phyloP scores from a whole-genome alignment of 345 rosid genomes.

The Litchi chinensis region DNA sequence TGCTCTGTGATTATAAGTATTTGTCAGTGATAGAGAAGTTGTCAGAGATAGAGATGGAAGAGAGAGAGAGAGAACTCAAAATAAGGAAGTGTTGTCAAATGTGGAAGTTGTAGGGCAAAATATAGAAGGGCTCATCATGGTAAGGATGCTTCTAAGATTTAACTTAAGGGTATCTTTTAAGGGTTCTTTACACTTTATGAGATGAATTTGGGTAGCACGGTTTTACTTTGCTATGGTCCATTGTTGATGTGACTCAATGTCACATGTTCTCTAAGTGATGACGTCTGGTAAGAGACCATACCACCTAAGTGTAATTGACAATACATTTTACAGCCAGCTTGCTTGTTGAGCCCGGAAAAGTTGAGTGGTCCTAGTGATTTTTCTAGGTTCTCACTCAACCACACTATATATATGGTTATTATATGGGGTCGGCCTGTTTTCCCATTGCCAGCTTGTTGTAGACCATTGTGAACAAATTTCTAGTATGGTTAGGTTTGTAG shows the following conservation, averaged over 20 bases:
- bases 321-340: background rate
- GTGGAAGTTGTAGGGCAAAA: conserved; percentile 16
- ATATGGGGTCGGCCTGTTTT: background rate
- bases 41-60: background rate
- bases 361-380: conserved; percentile 1
- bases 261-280: background rate
- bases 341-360: conserved; percentile 12
- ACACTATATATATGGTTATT: background rate
- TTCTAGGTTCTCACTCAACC: background rate
- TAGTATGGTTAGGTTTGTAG: background rate
- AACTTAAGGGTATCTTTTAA: background rate
- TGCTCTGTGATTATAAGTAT: background rate
- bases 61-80: conserved; percentile 2
- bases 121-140: background rate
- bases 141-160: background rate
- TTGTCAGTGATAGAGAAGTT: background rate
- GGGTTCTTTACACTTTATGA: background rate
- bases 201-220: too few species aligned
- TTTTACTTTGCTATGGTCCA: too few species aligned
- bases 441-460: background rate
- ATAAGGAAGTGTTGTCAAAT: background rate
- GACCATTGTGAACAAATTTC: background rate
- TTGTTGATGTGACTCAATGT: too few species aligned
- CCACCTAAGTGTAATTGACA: background rate
- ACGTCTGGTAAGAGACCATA: background rate